Conservation (phyloP, 2,329 filamentous ascomycete genomes). For the Aquanectria penicillioides region DNA sequence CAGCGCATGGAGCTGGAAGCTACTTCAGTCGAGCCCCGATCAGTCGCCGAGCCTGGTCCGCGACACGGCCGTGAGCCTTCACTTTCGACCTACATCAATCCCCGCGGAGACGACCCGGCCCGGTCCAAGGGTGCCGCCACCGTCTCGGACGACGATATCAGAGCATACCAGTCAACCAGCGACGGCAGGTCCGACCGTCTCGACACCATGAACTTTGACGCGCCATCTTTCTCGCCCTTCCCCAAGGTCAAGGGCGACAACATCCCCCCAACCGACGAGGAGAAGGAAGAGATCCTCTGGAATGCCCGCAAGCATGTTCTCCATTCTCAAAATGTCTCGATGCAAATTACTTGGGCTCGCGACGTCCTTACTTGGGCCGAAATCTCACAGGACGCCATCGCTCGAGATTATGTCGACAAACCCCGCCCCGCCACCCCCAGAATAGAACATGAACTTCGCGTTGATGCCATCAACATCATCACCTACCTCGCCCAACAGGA, state of each 20-base stretch:
- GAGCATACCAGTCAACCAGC: conserved; percentile 51
- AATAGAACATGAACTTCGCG: conserved; percentile 86
- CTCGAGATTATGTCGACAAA: conserved; percentile 65
- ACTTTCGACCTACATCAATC: conserved; percentile 52
- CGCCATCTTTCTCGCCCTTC: conserved; percentile 90
- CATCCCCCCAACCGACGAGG: conserved; percentile 91
- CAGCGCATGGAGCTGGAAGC: conserved; percentile 90
- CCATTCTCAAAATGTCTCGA: conserved; percentile 92
- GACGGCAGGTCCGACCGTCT: conserved; percentile 47
- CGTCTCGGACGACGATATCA: conserved; percentile 50
- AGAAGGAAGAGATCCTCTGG: conserved; percentile 91
- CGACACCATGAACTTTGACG: conserved; percentile 60
- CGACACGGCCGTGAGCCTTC: conserved; percentile 56
- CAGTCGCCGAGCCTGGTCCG: conserved; percentile 43
- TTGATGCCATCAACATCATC: conserved; percentile 92
- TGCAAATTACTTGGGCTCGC: conserved; percentile 96
- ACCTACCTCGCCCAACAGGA: conserved; percentile 89
- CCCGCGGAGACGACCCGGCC: conserved; percentile 41
- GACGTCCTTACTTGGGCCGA: conserved; percentile 92
- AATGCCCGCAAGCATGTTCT: conserved; percentile 84
- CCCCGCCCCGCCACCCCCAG: conserved; percentile 81
- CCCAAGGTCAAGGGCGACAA: conserved; percentile 87
- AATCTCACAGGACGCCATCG: conserved; percentile 79
- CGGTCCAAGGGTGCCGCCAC: conserved; percentile 45
- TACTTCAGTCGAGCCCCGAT: conserved; percentile 55